These are phyloP conservation scores for Penicillium taxi DNA, from an alignment of 495 filamentous ascomycete species.

Conservation along the genomic window DNA sequence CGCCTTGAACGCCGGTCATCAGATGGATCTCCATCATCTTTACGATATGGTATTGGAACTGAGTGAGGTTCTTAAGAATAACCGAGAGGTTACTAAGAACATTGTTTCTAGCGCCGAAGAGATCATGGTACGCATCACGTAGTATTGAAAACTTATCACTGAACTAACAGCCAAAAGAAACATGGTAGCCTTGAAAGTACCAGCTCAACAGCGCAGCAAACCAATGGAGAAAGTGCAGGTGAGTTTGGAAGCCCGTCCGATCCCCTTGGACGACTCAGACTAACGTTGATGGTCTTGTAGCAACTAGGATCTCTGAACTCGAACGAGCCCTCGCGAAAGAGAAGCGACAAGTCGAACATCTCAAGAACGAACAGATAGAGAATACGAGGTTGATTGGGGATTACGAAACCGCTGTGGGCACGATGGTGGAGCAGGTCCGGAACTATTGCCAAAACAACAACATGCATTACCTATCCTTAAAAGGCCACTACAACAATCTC, in stretches of 20 bases:
- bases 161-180: slow-evolving; percentile 21
- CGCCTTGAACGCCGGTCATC: slow-evolving; percentile 71
- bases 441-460: slow-evolving; percentile 56
- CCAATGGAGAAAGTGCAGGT: slow-evolving; percentile 43
- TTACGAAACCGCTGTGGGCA: slow-evolving; percentile 48
- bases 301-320: slow-evolving; percentile 43
- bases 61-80: slow-evolving; percentile 65
- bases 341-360: slow-evolving; percentile 37
- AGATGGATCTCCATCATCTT: slow-evolving; percentile 80
- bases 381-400: slow-evolving; percentile 49
- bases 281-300: slow-evolving; percentile 12
- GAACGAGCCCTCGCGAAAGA: slow-evolving; percentile 45
- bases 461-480: slow-evolving; percentile 47
- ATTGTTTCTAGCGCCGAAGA: slow-evolving; percentile 63
- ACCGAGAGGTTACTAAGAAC: slow-evolving; percentile 65
- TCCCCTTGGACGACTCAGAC: neutral
- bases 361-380: slow-evolving; percentile 43
- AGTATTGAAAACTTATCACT: slow-evolving; percentile 12
- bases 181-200: slow-evolving; percentile 40
- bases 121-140: slow-evolving; percentile 46
- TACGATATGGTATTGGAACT: slow-evolving; percentile 78
- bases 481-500: slow-evolving; percentile 52
- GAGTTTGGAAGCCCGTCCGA: slow-evolving; percentile 2
- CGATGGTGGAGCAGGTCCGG: slow-evolving; percentile 54
- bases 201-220: slow-evolving; percentile 36